These are phyloP conservation scores for Skeletonema grethae DNA, from an alignment of 108 stramenopile species.

Conservation along the genomic window DNA sequence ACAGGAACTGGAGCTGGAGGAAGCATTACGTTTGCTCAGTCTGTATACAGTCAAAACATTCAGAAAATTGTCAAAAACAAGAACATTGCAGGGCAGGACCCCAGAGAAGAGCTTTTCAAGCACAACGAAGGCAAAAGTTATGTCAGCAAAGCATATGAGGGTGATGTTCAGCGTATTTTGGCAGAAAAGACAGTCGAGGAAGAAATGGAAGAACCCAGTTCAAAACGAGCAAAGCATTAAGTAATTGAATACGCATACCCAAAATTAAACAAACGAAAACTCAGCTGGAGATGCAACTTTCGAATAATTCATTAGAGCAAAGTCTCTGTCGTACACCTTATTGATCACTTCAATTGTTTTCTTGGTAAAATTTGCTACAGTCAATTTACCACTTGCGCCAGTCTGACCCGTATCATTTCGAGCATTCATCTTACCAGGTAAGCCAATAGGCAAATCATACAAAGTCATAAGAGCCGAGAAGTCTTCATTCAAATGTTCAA, in stretches of 20 bases:
- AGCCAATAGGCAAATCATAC: background rate
- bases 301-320: background rate
- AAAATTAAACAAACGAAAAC: background rate
- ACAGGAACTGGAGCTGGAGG: slow-evolving; percentile 54
- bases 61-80: slow-evolving; percentile 57
- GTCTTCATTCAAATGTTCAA: slow-evolving; percentile 5
- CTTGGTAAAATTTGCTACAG: background rate
- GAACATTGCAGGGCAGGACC: slow-evolving; percentile 82
- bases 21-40: slow-evolving; percentile 63
- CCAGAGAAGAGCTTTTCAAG: slow-evolving; percentile 79
- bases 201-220: slow-evolving; percentile 64
- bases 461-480: background rate
- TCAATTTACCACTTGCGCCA: background rate
- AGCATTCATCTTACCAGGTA: background rate
- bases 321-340: background rate
- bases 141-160: slow-evolving; percentile 51
- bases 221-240: background rate
- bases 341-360: slow-evolving; percentile 8
- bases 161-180: slow-evolving; percentile 67
- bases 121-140: slow-evolving; percentile 75
- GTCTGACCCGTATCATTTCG: background rate
- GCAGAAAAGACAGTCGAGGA: slow-evolving; percentile 83
- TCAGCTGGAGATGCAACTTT: background rate
- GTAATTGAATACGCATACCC: background rate
- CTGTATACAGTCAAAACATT: slow-evolving; percentile 54